Base-by-base conservation (phyloP, 495 filamentous ascomycete genomes). In the Amorphotheca resinae region DNA sequence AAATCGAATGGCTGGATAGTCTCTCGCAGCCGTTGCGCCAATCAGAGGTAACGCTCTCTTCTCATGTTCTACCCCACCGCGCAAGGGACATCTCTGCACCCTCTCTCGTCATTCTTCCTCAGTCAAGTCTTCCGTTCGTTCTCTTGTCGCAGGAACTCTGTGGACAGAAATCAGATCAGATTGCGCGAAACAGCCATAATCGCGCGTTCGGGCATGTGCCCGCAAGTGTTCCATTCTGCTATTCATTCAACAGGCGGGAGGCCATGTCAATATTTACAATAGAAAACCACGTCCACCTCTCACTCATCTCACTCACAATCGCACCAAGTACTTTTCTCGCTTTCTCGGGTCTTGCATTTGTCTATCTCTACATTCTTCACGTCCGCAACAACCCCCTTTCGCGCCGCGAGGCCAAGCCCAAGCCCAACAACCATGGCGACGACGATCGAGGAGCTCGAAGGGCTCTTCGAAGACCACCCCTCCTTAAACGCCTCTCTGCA, bases 401-500 rank as follows among this genome's bases (percentile, higher is more conserved):
- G 15, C 41, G 22, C 25, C 25, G 11, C 25, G 23, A 38, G 22
- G 17, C 11, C 11, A 32, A 48, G 20, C 38, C 21, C 30, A 20
- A 23, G 16, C 3, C 25, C 15, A 37, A 22, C 23, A 18, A 47
- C 26, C 15, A 52, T 38, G 39, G 33, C 46, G 38, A 47, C 51
- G 31, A 54, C 45, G 16, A 54, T 58, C 50, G 46, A 51, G 40
- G 46, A 50, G 37, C 38, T 49, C 39, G 51, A 59, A 39, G 33
- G 47, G 41, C 30, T 49, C 33, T 77, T 76, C 62, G 79, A 84
- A 56, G 74, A 76, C 59, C 78, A 80, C 63, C 73, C 75, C 23
- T 80, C 75, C 41, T 55, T 87, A 63, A 73, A 79, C 64, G 80
- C 71, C 33, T 84, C 81, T 40, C 69, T 87, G 52, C 75, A 80